Percentiles rank a stretch among this genome's conserved stretches.
phyloP scores from a whole-genome alignment of 2,329 filamentous ascomycete genomes.

The Ceratocystis destructans region DNA sequence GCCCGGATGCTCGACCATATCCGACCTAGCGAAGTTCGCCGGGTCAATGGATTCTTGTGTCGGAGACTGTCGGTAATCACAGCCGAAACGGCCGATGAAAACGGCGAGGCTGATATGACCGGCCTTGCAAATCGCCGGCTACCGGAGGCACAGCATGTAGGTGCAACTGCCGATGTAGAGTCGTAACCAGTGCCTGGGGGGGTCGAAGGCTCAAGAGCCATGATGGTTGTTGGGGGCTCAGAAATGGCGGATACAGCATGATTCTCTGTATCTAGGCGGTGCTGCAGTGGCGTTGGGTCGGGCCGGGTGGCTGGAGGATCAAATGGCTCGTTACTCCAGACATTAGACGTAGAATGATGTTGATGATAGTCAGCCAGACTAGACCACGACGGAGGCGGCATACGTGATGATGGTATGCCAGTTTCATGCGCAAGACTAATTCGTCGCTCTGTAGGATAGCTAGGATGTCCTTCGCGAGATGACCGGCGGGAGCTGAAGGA shows the following conservation, averaged over 20 bases:
- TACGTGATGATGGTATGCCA: constrained; percentile 28
- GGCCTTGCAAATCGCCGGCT: constrained; percentile 33
- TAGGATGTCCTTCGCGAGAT: constrained; percentile 31
- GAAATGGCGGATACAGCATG: constrained; percentile 22
- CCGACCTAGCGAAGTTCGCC: constrained; percentile 34
- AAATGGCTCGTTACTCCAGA: constrained; percentile 1
- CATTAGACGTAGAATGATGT: constrained; percentile 1
- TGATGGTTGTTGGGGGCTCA: constrained; percentile 23
- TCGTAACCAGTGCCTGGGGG: constrained; percentile 3
- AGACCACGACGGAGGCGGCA: constrained; percentile 18
- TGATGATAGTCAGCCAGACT: not conserved
- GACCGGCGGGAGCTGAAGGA: constrained; percentile 30
- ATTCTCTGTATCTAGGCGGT: constrained; percentile 23
- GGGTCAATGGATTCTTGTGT: constrained; percentile 29
- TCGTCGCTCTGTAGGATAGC: constrained; percentile 30
- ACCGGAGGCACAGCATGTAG: constrained; percentile 23
- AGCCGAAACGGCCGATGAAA: constrained; percentile 45
- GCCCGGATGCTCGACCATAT: constrained; percentile 38
- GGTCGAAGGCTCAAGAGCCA: constrained; percentile 20
- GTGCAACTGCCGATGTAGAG: constrained; percentile 20
- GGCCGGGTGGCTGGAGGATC: constrained; percentile 26
- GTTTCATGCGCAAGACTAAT: constrained; percentile 28
- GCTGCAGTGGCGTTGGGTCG: constrained; percentile 11
- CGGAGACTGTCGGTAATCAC: constrained; percentile 43
- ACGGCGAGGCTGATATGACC: constrained; percentile 45